Evolutionary conservation across 2,329 filamentous ascomycete species (phyloP), one percentile per base, ranked within the genome.

Genomic region (Fusarium sp.): DNA sequence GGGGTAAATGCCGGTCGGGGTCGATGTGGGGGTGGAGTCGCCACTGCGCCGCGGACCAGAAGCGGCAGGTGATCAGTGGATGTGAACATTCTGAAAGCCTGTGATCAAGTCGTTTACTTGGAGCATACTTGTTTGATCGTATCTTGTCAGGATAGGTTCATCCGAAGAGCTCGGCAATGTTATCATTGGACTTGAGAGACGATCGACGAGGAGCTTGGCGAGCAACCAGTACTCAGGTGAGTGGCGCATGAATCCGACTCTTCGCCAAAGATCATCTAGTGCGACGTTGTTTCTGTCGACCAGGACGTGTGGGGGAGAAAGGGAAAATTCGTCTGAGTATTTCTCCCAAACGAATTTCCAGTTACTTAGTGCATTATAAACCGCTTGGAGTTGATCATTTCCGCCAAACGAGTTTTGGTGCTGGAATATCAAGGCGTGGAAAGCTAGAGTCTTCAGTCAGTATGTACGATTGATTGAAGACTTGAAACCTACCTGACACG

Each of bases 81-180:
- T 61, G 16, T 61, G 55, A 4, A 61, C 34, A n/a, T 61, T 60
- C 20, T 61, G 53, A 25, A 43, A 61, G 6, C 34, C 55, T 1
- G 43, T 51, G 3, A 61, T 61, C 23, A 59, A 47, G 18, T 59
- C 53, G 14, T 61, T 61, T 1, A 61, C 55, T 30, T 61, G 58
- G 12, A 61, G 55, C 58, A 61, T 61, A 1, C 58, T 61, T 11
- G 58, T 61, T 2, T 61, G 58, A 18, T 61, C 58, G 21, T 61
- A 60, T 20, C 55, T 42, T 2, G 58, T 37, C 0, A 61, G 25
- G 2, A 60, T 61, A 0, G 55, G 55, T 4, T 61, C 55, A 16
- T 60, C 27, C 0, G 10, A 14, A 2, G 34, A 21, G 10, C 28
- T 37, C 0, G 8, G 12, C 1, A 51, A 16, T 12, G 23, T 13